Evolutionary conservation across 805 yeast species (phyloP).

Genomic region (Kodamaea nitidulidarum): DNA sequence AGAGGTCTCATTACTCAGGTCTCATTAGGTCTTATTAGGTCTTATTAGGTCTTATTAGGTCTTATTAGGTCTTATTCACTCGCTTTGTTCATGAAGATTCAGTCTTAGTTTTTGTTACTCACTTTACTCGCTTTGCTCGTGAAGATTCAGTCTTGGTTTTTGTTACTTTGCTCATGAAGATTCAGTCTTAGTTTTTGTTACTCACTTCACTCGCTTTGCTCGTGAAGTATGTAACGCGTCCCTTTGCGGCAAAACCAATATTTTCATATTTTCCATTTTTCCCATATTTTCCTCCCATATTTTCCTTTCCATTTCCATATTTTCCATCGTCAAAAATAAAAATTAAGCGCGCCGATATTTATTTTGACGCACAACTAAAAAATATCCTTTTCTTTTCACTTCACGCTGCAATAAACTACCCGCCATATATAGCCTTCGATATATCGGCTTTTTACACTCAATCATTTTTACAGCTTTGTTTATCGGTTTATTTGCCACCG

Average conservation of each 20-base stretch:
- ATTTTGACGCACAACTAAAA: neutral
- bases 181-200: no score
- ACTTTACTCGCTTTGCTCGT: no score
- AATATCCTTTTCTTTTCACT: neutral
- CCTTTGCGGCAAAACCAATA: neutral
- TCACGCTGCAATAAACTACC: neutral
- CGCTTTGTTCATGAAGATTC: neutral
- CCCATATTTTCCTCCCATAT: neutral
- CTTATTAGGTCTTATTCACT: no score
- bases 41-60: no score
- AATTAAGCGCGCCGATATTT: slow-evolving; percentile 3
- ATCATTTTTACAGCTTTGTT: no score
- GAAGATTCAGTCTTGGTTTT: no score
- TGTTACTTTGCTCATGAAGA: no score
- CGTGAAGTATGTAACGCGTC: no score
- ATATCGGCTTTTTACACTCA: neutral
- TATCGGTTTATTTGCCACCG: neutral
- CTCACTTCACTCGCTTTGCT: no score
- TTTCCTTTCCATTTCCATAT: neutral
- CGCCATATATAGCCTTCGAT: neutral
- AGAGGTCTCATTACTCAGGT: no score
- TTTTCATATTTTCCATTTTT: no score
- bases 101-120: neutral
- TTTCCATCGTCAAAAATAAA: slow-evolving; percentile 3
- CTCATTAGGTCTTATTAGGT: no score